Evolutionary conservation across 2,329 filamentous ascomycete species (phyloP).

Genomic region (Sporothrix dimorphospora): DNA sequence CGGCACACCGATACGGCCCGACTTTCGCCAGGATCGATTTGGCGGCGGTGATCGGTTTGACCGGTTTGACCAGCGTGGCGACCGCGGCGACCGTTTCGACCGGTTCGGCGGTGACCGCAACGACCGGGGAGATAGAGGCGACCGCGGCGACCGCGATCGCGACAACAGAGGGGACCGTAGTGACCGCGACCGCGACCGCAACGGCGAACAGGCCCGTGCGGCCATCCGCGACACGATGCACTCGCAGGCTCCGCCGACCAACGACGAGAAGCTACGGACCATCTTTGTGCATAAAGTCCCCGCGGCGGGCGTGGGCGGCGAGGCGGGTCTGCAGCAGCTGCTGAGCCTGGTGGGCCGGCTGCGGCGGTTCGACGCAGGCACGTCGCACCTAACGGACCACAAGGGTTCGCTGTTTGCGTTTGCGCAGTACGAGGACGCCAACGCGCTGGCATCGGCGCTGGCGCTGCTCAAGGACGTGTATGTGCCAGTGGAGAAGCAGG

Average conservation of each 20-base stretch:
- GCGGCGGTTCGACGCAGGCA: constrained; percentile 81
- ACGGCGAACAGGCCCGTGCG: constrained; percentile 67
- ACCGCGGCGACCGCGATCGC: constrained; percentile 14
- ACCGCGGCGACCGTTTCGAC: constrained; percentile 7
- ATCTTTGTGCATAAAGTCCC: constrained; percentile 86
- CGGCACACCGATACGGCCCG: constrained; percentile 25
- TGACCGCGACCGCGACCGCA: constrained; percentile 45
- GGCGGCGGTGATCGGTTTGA: constrained; percentile 35
- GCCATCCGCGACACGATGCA: constrained; percentile 70
- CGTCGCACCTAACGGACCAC: constrained; percentile 62
- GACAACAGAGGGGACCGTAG: background rate
- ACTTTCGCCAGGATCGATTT: constrained; percentile 25
- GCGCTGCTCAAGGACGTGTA: constrained; percentile 82
- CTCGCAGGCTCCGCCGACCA: constrained; percentile 77
- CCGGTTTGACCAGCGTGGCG: constrained; percentile 36
- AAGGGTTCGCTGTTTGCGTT: constrained; percentile 91
- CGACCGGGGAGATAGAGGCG: background rate
- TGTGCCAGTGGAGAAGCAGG: constrained; percentile 78
- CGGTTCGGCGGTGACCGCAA: background rate
- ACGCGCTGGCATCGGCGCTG: constrained; percentile 82
- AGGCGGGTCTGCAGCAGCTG: constrained; percentile 78
- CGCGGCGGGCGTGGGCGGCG: constrained; percentile 73
- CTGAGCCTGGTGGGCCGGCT: constrained; percentile 76
- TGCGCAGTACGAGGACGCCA: constrained; percentile 89
- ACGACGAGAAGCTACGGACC: constrained; percentile 88